Conservation (phyloP, 1,284 basidiomycete genomes). For the Cryptococcus maquisensis region DNA sequence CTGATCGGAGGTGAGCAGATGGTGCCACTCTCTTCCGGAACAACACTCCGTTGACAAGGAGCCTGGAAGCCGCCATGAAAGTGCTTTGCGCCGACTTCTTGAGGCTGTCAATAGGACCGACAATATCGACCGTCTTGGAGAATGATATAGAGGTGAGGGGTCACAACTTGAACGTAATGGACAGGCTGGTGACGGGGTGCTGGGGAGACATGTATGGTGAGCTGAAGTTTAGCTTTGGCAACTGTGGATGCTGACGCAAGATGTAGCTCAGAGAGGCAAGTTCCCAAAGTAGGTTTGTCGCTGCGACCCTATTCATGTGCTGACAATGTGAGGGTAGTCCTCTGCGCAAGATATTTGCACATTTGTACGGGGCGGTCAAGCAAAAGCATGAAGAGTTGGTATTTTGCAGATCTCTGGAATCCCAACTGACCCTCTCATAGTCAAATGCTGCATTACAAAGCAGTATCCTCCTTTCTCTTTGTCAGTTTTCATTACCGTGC, state of each 20-base stretch:
- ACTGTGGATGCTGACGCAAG: neutral
- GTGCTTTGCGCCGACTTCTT: conserved; percentile 28
- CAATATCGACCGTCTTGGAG: conserved; percentile 12
- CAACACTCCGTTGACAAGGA: conserved; percentile 29
- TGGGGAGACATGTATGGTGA: conserved; percentile 30
- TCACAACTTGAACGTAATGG: conserved; percentile 7
- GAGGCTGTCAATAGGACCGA: conserved; percentile 21
- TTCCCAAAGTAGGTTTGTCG: conserved; percentile 24
- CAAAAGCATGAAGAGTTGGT: conserved; percentile 22
- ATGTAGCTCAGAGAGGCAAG: conserved; percentile 19
- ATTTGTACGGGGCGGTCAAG: conserved; percentile 23
- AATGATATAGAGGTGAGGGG: neutral
- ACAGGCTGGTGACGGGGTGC: conserved; percentile 16
- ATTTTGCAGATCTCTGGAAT: neutral
- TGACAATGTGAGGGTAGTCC: conserved; percentile 12
- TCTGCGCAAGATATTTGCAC: conserved; percentile 22
- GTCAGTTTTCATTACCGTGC: conserved; percentile 6
- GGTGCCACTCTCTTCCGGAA: conserved; percentile 30
- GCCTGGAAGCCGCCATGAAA: conserved; percentile 30
- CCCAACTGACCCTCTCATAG: neutral
- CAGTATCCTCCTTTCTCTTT: conserved; percentile 37
- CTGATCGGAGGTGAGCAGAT: conserved; percentile 10
- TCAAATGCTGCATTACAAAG: conserved; percentile 25
- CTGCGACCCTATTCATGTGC: neutral
- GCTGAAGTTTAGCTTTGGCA: neutral